A percentile compares a stretch with the other conserved stretches of the same genome.
phyloP scores from a whole-genome alignment of 2,329 filamentous ascomycete genomes.

The Alternaria longipes region DNA sequence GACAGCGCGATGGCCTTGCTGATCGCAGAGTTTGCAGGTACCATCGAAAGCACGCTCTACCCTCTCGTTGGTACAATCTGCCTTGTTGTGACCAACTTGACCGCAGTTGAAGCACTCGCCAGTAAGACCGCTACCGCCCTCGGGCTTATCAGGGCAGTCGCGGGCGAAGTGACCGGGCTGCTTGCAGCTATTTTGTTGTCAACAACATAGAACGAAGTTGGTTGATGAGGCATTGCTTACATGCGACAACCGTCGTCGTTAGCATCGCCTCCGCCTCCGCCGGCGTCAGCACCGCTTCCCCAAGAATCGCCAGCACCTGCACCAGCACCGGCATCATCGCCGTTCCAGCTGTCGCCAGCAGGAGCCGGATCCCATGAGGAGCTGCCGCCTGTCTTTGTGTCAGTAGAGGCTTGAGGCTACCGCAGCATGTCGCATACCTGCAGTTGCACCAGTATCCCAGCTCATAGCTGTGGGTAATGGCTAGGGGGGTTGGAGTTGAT shows the following conservation, averaged over 20 bases:
- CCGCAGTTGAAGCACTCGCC: constrained; percentile 70
- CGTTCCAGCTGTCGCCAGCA: constrained; percentile 3
- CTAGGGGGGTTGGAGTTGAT: background rate
- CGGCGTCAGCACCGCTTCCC: constrained; percentile 19
- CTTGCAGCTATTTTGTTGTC: constrained; percentile 51
- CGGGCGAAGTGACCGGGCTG: constrained; percentile 58
- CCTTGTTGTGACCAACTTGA: constrained; percentile 68
- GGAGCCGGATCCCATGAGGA: constrained; percentile 18
- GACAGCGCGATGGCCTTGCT: constrained; percentile 57
- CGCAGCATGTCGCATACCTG: constrained; percentile 12
- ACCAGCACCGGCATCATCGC: constrained; percentile 10
- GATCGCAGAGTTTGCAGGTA: constrained; percentile 66
- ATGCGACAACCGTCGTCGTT: constrained; percentile 52
- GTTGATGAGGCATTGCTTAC: constrained; percentile 42
- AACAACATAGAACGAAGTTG: constrained; percentile 28
- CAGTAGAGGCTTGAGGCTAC: constrained; percentile 13
- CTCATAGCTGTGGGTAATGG: constrained; percentile 24
- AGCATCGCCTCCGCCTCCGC: constrained; percentile 31
- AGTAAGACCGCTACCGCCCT: constrained; percentile 45
- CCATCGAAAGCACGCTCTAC: constrained; percentile 64
- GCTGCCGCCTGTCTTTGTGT: constrained; percentile 23
- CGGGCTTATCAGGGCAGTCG: constrained; percentile 58
- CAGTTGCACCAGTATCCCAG: constrained; percentile 31
- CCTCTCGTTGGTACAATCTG: constrained; percentile 67
- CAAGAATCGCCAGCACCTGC: constrained; percentile 26